Base-by-base conservation (phyloP, 2,329 filamentous ascomycete species). In the Fusarium liriodendri region DNA sequence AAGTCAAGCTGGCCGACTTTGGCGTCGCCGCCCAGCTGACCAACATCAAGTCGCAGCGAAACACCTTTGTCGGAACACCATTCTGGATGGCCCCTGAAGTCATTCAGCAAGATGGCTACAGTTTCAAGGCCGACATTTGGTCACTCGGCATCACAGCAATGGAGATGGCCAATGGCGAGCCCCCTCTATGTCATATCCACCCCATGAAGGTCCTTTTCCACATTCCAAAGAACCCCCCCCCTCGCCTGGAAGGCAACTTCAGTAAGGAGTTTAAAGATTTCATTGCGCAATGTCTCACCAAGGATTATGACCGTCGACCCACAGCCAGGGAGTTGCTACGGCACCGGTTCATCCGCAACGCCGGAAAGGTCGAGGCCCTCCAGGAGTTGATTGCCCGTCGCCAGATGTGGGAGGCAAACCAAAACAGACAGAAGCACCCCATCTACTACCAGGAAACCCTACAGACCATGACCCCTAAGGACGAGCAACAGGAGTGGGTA, bases 61-160 rank as follows among this genome's bases (percentile, higher is more conserved):
- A 98, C 83, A 99, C 97, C 0, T 98, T 99, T 79, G 97, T 99
- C 22, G 97, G 97, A 22, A 98, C 96, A 0, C 97, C 97, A 0
- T 98, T 97, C 80, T 98, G 95, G 95, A 97, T 98, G 95, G 95
- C 95, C 1, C 95, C 95, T 2, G 95, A 98, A 80, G 95, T 98
- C 38, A 98, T 98, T 76, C 93, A 97, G 81, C 95, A 97, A 83
- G 91, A 94, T 73, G 90, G 89, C 18, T 91, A 91, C 72, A 95
- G 96, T 82, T 97, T 94, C 85, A 97, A 97, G 83, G 95, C 95
- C 7, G 95, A 98, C 79, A 95, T 98, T 67, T 98, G 95, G 95
- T 97, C 94, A 0, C 84, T 98, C 52, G 95, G 95, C 9, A 97
- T 98, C 78, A 97, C 95, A 0, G 95, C 95, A 14, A 95, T 97